Base-by-base conservation (phyloP, 371 early-diverging fungal genomes). In the Dichotomocladium elegans region DNA sequence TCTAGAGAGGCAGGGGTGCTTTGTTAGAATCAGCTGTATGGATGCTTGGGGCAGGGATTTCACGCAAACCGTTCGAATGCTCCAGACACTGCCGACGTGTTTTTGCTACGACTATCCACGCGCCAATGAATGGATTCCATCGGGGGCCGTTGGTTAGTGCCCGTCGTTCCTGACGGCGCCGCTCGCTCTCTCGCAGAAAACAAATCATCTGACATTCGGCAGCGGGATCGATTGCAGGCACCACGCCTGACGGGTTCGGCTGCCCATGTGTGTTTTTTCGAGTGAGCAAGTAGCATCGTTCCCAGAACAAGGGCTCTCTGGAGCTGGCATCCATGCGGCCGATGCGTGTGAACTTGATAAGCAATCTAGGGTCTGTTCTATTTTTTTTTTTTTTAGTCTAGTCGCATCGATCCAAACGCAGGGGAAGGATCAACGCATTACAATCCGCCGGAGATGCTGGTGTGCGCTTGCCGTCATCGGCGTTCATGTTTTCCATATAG, bases 171-270 rank as follows among this genome's bases (percentile, higher is more conserved):
- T 44, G 29, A 25, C 48, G 27, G 14, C 29, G 47, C 24, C 47
- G 34, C 35, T 55, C 48, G 42, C 28, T 51, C 31, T 61, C 57
- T n/a, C 62, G 62, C 24, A 61, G 34, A 15, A 61, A 53, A 35
- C 62, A 61, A 10, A 61, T 48, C 62, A 61, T 61, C 19, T 45
- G 52, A 31, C 62, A 61, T 21, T 59, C 60, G 17, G 58, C 50
- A 30, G 41, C n/a, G n/a, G n/a, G 31, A 43, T 12, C 15, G 21
- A 15, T 10, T 33, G 34, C n/a, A 31, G 49, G 49, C 4, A 52
- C 43, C 3, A 12, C 43, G 22, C 43, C 19, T n/a, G n/a, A n/a
- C n/a, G n/a, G n/a, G n/a, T n/a, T n/a, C n/a, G n/a, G n/a, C n/a
- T n/a, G n/a, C n/a, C n/a, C n/a, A n/a, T 41, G 41, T 6, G 41